These are phyloP conservation scores for Pseudocohnilembus persalinus DNA, from an alignment of 169 alveolate species.

Conservation along the genomic window DNA sequence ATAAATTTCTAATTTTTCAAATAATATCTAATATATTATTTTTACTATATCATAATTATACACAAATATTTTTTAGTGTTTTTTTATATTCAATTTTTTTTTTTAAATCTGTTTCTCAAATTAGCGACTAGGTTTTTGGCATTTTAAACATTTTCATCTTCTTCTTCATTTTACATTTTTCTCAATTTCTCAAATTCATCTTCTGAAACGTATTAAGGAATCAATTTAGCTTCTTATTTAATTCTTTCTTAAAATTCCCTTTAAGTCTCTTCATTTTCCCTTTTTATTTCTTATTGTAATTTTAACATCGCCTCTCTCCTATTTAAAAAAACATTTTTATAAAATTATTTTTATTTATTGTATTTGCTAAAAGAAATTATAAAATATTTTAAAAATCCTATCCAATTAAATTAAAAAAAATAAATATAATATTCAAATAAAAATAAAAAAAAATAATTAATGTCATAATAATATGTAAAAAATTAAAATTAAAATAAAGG, in stretches of 20 bases:
- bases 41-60: too few relatives aligned
- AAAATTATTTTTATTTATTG: too few relatives aligned
- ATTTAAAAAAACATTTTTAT: too few relatives aligned
- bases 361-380: not conserved
- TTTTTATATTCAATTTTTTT: too few relatives aligned
- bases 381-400: too few relatives aligned
- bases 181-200: not conserved
- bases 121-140: not conserved
- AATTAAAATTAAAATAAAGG: too few relatives aligned
- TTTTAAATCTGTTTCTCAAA: not conserved
- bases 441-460: too few relatives aligned
- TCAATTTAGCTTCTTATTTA: not conserved
- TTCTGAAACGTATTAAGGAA: not conserved
- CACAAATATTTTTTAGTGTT: too few relatives aligned
- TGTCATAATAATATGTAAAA: too few relatives aligned
- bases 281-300: not conserved
- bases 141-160: not conserved
- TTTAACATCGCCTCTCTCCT: not conserved
- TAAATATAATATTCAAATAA: not conserved
- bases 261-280: not conserved
- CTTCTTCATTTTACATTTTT: not conserved
- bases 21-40: too few relatives aligned
- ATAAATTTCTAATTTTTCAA: too few relatives aligned
- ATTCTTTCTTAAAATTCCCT: not conserved
- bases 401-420: too few relatives aligned